Base-by-base conservation (phyloP, 2,329 filamentous ascomycete genomes). In the Alternaria tenuissima region DNA sequence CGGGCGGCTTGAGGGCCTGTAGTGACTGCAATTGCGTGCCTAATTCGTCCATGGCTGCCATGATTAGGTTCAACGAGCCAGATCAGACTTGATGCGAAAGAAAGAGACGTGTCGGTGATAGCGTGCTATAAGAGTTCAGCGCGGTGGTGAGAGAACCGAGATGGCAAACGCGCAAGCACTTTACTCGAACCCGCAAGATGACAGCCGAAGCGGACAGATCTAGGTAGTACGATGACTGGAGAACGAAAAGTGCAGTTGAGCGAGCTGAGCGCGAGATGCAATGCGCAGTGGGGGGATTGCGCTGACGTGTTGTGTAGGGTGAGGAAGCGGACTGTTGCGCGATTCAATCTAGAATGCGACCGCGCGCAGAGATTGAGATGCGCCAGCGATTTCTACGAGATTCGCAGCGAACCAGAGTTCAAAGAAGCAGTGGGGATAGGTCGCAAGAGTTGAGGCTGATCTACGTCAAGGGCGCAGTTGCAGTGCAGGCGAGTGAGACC, bases 11-110 rank as follows among this genome's bases (percentile, higher is more conserved):
- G 76, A 97, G 85, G 69, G 87, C 86, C 75, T 94, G 90, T 89
- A 99, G 94, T 76, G 91, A 94, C 84, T 95, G 92, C 77, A 99
- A 88, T 81, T 91, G 90, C 75, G 89, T 86, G 82, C 96, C 94
- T 82, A 99, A 84, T 80, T 98, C 94, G 83, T 91, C 89, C 87
- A 97, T 91, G 81, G 92, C 88, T 78, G 92, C 91, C 79, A 82
- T 82, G 71, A 59, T 75, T 75, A 74, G 63, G 59, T 67, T 71
- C 70, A 66, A 59, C 63, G 55, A 61, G 65, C 57, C 70, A 63
- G 66, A 55, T 66, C 61, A 73, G 63, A 66, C 41, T 63, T 61
- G 63, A 64, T 38, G 55, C 60, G 51, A 69, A 65, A 66, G 62
- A 59, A 63, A 68, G 61, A 39, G 49, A 59, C 47, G 52, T 59